These are phyloP conservation scores for Solanum bukasovii DNA, from an alignment of 257 asterid species.

Conservation along the genomic window DNA sequence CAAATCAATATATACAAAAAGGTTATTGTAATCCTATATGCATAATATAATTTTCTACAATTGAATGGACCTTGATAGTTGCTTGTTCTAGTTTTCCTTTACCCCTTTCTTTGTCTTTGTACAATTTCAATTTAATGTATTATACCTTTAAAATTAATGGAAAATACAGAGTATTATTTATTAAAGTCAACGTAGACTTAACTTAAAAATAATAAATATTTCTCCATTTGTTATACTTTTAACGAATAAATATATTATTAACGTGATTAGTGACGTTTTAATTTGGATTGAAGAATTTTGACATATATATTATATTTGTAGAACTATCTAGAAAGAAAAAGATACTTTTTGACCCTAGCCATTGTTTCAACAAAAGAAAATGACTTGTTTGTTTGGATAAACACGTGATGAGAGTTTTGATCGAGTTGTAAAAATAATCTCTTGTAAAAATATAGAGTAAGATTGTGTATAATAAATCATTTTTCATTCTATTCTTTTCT, in stretches of 20 bases:
- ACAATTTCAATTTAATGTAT: not conserved
- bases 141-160: not conserved
- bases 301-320: not conserved
- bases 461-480: not conserved
- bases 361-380: not conserved
- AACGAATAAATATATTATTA: not conserved
- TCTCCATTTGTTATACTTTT: not conserved
- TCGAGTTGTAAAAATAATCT: not conserved
- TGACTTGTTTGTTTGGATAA: not conserved
- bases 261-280: not conserved
- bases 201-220: not conserved
- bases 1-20: not conserved
- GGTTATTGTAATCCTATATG: not conserved
- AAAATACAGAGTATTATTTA: not conserved
- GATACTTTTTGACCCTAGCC: not conserved
- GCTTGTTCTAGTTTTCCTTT: not conserved
- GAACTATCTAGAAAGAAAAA: not conserved
- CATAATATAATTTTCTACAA: not conserved
- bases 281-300: not conserved
- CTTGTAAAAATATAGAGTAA: not conserved
- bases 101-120: not conserved
- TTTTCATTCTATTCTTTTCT: not conserved
- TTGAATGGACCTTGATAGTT: not conserved
- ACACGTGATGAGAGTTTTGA: not conserved
- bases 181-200: not conserved